phyloP scores from a whole-genome alignment of 2,329 filamentous ascomycete genomes.

The Penicillium decumbens region DNA sequence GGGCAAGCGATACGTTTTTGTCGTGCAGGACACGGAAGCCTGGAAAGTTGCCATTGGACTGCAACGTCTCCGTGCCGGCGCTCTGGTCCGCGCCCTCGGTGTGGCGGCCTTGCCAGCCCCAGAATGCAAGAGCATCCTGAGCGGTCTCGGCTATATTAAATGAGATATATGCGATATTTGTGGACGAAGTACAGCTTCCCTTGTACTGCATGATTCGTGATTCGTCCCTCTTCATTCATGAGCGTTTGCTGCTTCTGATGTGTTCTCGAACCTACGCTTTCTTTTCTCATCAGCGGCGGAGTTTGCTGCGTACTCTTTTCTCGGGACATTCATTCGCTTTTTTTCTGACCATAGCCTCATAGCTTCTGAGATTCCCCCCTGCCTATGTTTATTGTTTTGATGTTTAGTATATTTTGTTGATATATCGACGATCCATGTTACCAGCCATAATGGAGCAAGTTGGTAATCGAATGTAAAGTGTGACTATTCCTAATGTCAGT shows the following conservation, averaged over 20 bases:
- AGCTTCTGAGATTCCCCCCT: constrained; percentile 22
- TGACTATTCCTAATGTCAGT: too few relatives aligned
- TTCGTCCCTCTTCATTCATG: not conserved
- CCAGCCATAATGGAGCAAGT: too few relatives aligned
- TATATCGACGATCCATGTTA: too few relatives aligned
- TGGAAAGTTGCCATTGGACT: constrained; percentile 61
- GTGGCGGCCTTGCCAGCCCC: constrained; percentile 50
- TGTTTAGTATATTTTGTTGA: constrained; percentile 10
- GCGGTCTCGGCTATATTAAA: constrained; percentile 36
- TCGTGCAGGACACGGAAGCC: constrained; percentile 55
- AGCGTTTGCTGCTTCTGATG: not conserved
- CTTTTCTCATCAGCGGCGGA: constrained; percentile 25
- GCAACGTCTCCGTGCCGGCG: constrained; percentile 53
- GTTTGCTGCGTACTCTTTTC: constrained; percentile 23
- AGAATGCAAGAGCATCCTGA: constrained; percentile 40
- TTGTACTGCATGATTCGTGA: not conserved
- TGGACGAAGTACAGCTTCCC: not conserved
- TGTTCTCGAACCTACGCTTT: constrained; percentile 3
- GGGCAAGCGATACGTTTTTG: constrained; percentile 58
- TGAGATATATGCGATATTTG: not conserved
- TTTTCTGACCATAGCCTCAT: constrained; percentile 10
- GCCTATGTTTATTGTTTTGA: constrained; percentile 6
- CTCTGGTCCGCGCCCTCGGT: constrained; percentile 52
- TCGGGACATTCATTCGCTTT: constrained; percentile 19
- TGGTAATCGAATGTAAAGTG: too few relatives aligned